These are phyloP conservation scores for Talaromyces islandicus DNA, from an alignment of 2,329 filamentous ascomycete species.

Conservation along the genomic window DNA sequence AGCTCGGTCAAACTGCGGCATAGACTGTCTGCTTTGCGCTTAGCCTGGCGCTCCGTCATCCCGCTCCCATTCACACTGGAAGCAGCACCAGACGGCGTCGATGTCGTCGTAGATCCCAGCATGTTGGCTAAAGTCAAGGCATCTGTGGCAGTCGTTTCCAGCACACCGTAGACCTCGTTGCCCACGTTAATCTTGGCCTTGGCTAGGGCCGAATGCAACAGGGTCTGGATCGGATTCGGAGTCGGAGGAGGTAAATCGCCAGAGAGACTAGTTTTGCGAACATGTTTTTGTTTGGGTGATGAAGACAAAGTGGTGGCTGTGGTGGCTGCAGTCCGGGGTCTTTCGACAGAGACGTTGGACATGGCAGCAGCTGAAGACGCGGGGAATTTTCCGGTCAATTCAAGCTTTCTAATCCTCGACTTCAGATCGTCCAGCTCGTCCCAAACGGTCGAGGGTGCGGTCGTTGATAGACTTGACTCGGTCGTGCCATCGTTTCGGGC, in stretches of 20 bases:
- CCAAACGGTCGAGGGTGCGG: conserved; percentile 90
- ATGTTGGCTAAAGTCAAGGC: conserved; percentile 72
- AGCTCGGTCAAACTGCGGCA: conserved; percentile 90
- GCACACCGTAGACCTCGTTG: conserved; percentile 66
- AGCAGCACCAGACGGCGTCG: conserved; percentile 54
- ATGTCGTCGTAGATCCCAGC: conserved; percentile 49
- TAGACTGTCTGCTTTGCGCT: conserved; percentile 85
- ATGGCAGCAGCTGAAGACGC: conserved; percentile 75
- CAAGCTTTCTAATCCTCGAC: conserved; percentile 82
- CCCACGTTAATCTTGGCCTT: conserved; percentile 69
- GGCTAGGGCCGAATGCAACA: conserved; percentile 71
- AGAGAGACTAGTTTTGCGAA: conserved; percentile 41
- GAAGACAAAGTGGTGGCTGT: conserved; percentile 85
- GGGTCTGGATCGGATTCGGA: conserved; percentile 60
- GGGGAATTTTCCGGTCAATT: conserved; percentile 82
- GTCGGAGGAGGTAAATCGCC: conserved; percentile 23
- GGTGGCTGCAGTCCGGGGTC: conserved; percentile 85
- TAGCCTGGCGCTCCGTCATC: conserved; percentile 71
- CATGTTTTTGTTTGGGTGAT: conserved; percentile 78
- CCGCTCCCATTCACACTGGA: conserved; percentile 31
- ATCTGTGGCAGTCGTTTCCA: conserved; percentile 77
- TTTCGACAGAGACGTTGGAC: conserved; percentile 66
- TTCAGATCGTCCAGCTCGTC: conserved; percentile 95
- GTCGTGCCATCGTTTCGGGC: conserved; percentile 55
- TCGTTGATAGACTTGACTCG: conserved; percentile 82